Base-by-base conservation (phyloP, 805 yeast genomes). In the Starmerella bombi region DNA sequence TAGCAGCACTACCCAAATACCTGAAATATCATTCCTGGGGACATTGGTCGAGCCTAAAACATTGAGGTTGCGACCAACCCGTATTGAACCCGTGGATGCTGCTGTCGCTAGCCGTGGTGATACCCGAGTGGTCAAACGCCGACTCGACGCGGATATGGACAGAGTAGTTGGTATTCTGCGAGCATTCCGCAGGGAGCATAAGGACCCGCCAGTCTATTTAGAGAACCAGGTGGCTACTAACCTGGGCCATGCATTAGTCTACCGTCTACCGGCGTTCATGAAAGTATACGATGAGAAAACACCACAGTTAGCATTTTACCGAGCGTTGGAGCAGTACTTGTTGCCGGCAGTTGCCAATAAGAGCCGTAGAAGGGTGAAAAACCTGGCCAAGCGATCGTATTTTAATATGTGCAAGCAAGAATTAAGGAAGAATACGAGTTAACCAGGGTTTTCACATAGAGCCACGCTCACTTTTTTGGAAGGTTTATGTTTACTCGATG, bases 171-270 rank as follows among this genome's bases (percentile, higher is more conserved):
- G 35, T 3, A 23, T 34, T 8, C 20, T 39, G 22, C 34, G 42
- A 14, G 10, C 36, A 4, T 25, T 32, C 8, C 29, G 15, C 22
- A 34, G 42, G 16, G 16, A 28, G n/a, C 30, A 33, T 19, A 6
- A 10, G 14, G 10, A 14, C 2, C 25, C 39, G 3, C 42, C 46
- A 2, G 5, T 3, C 3, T 15, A 21, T 2, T 15, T 42, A 18
- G 29, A 23, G n/a, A 16, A 31, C 21, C 17, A 15, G 15, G 25
- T 37, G 3, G 32, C 38, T 14, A 23, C 25, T 5, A 33, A 23
- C 7, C 31, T 42, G 19, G 46, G 43, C 2, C 3, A 8, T 6
- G 35, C 36, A 5, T 21, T 42, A 7, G 46, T 40, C 10, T 25
- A 38, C 14, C 38, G 46, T 10, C 18, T 34, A 9, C 29, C 30